These are phyloP conservation scores for Pythium biforme DNA, from an alignment of 352 stramenopile species.

Conservation along the genomic window DNA sequence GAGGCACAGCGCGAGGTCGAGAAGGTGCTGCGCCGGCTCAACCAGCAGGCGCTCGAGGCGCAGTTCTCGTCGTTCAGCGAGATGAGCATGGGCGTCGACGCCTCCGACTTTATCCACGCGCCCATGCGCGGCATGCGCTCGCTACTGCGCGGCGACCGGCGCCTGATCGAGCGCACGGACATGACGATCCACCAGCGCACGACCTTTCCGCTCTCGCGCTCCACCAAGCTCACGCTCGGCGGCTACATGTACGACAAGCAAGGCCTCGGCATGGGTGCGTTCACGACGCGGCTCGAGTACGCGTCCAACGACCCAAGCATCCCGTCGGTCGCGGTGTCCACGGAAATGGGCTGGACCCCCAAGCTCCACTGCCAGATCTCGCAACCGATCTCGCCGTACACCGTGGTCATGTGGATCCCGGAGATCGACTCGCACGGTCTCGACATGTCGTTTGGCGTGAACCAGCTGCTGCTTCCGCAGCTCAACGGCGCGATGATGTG, in stretches of 20 bases:
- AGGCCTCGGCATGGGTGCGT: constrained; percentile 64
- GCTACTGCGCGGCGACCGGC: constrained; percentile 42
- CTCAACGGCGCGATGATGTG: constrained; percentile 80
- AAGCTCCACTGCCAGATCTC: constrained; percentile 75
- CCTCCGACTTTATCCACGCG: constrained; percentile 63
- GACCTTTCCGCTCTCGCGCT: constrained; percentile 54
- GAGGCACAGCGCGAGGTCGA: constrained; percentile 62
- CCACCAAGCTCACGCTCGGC: constrained; percentile 61
- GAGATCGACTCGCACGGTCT: constrained; percentile 71
- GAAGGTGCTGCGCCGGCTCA: constrained; percentile 53
- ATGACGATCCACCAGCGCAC: constrained; percentile 84
- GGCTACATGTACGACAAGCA: constrained; percentile 86
- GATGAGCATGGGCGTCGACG: constrained; percentile 79
- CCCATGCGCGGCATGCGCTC: constrained; percentile 57
- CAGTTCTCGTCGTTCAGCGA: constrained; percentile 82
- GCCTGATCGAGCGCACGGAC: constrained; percentile 61
- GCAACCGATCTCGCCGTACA: constrained; percentile 69
- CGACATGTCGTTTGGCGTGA: constrained; percentile 68
- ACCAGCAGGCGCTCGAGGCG: constrained; percentile 67
- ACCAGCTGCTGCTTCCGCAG: constrained; percentile 59
- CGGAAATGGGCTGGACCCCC: constrained; percentile 73
- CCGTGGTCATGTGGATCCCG: constrained; percentile 71
- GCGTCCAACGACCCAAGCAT: constrained; percentile 60
- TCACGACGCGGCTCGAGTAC: constrained; percentile 67
- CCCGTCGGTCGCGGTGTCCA: constrained; percentile 59